phyloP scores from a whole-genome alignment of 129 eudicot species.

The Arctium lappa region DNA sequence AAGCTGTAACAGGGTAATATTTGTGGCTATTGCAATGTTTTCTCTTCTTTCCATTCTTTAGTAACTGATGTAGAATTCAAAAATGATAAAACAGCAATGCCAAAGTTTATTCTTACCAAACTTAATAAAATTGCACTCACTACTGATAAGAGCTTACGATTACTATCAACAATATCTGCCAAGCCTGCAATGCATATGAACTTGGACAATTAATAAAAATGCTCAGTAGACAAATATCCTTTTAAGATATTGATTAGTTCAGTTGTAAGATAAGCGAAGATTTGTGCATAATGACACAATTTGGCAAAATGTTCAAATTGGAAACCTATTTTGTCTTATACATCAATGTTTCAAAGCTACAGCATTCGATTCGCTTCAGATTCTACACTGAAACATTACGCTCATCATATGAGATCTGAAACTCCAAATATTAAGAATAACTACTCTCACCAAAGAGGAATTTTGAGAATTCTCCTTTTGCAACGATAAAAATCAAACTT shows the following conservation, averaged over 20 bases:
- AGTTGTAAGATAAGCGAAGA: slow-evolving; percentile 4
- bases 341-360: background rate
- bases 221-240: background rate
- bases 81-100: background rate
- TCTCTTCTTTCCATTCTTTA: background rate
- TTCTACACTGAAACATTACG: background rate
- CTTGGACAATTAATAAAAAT: background rate
- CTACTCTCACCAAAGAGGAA: slow-evolving; percentile 4
- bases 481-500: background rate
- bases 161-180: slow-evolving; percentile 66
- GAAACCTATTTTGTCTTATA: no score
- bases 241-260: background rate
- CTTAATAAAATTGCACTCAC: slow-evolving; percentile 66
- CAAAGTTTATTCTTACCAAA: slow-evolving; percentile 49
- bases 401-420: slow-evolving; percentile 3
- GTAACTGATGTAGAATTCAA: background rate
- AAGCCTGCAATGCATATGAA: slow-evolving; percentile 45
- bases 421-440: background rate
- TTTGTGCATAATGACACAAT: background rate
- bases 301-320: background rate
- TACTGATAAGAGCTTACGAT: slow-evolving; percentile 74
- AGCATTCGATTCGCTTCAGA: background rate
- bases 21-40: background rate
- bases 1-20: background rate
- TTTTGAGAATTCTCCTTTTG: background rate